A percentile compares a stretch with the other conserved stretches of the same genome.
phyloP scores from a whole-genome alignment of 1,139 yeast genomes.

The Candida pseudoviswanathii region DNA sequence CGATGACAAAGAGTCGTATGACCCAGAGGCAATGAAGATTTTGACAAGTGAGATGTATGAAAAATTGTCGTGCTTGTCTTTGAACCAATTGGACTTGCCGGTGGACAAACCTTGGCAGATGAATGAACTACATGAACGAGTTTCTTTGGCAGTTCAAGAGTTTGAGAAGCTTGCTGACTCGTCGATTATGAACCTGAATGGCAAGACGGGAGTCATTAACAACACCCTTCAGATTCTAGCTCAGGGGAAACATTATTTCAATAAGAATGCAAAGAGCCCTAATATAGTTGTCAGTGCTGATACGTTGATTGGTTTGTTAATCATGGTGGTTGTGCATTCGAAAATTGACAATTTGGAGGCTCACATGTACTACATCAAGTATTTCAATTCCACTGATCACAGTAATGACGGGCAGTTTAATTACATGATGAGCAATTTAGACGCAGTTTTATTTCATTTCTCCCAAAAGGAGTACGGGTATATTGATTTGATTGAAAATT shows the following conservation, averaged over 20 bases:
- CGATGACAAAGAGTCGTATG: slow-evolving; percentile 29
- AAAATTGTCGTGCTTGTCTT: slow-evolving; percentile 54
- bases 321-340: slow-evolving; percentile 71
- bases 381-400: slow-evolving; percentile 47
- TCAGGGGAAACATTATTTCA: slow-evolving; percentile 8
- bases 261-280: slow-evolving; percentile 12
- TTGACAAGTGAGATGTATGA: slow-evolving; percentile 40
- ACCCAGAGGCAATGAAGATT: slow-evolving; percentile 32
- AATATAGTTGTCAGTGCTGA: slow-evolving; percentile 71
- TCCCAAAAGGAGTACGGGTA: slow-evolving; percentile 36
- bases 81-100: slow-evolving; percentile 73
- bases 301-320: slow-evolving; percentile 68
- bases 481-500: slow-evolving; percentile 41
- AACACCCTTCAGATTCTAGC: slow-evolving; percentile 59
- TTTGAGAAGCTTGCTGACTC: slow-evolving; percentile 53
- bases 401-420: slow-evolving; percentile 40
- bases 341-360: slow-evolving; percentile 59
- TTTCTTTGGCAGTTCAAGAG: slow-evolving; percentile 54
- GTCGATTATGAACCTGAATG: slow-evolving; percentile 49
- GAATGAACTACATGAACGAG: slow-evolving; percentile 48
- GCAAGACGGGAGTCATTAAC: slow-evolving; percentile 55
- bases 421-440: slow-evolving; percentile 69
- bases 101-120: slow-evolving; percentile 40
- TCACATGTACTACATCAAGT: slow-evolving; percentile 65
- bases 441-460: slow-evolving; percentile 75